Conservation (phyloP, 2,329 filamentous ascomycete genomes). For the Xylaria sp. region DNA sequence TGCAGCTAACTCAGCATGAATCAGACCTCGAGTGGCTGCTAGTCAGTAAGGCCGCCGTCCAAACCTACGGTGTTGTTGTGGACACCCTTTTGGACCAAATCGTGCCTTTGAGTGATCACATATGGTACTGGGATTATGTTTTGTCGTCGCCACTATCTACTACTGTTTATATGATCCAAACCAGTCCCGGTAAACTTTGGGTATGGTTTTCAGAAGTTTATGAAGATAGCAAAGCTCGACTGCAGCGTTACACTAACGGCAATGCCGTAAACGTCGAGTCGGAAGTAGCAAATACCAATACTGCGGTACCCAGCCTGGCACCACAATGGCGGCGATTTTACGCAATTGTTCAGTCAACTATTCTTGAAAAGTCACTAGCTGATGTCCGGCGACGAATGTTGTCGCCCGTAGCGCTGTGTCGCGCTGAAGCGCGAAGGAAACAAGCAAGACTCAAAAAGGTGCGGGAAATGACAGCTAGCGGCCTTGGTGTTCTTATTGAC, state of each 20-base stretch:
- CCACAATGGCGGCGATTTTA: constrained; percentile 78
- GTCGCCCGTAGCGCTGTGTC: constrained; percentile 79
- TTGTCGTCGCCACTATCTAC: constrained; percentile 81
- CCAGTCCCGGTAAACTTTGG: constrained; percentile 80
- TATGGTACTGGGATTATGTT: constrained; percentile 96
- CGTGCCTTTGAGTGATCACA: constrained; percentile 82
- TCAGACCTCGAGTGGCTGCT: constrained; percentile 90
- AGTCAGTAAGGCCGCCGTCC: constrained; percentile 90
- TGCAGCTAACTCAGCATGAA: constrained; percentile 64
- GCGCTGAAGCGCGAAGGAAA: constrained; percentile 79
- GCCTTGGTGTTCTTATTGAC: constrained; percentile 86
- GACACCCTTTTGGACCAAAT: constrained; percentile 83
- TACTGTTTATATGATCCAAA: constrained; percentile 86
- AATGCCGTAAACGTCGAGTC: constrained; percentile 46
- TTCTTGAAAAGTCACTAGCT: constrained; percentile 75
- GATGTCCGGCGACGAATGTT: constrained; percentile 78
- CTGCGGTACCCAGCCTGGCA: constrained; percentile 55
- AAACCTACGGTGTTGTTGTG: constrained; percentile 84
- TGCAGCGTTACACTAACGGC: constrained; percentile 50
- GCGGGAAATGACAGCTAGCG: constrained; percentile 83
- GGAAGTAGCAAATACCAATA: constrained; percentile 42
- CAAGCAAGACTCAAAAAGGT: constrained; percentile 76
- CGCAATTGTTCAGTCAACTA: constrained; percentile 77
- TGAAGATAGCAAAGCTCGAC: constrained; percentile 64
- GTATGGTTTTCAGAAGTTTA: constrained; percentile 77